Conservation (phyloP, 176 grass and related monocot species). For the Poa annua region DNA sequence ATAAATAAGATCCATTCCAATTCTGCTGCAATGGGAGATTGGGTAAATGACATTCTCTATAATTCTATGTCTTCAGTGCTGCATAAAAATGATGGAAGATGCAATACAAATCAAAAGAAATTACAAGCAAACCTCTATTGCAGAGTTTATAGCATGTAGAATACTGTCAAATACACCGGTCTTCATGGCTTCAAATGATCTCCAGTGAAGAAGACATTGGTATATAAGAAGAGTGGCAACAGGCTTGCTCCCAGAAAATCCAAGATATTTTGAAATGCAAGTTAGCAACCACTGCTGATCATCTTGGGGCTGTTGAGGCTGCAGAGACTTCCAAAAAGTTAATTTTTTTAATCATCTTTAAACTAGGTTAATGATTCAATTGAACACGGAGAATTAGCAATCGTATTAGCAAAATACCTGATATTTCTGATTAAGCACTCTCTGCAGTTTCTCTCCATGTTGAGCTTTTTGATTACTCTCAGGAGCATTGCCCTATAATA, state of each 20-base stretch:
- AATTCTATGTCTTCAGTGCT: constrained; percentile 22
- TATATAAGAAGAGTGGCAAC: constrained; percentile 77
- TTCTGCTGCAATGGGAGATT: constrained; percentile 3
- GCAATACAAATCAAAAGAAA: constrained; percentile 32
- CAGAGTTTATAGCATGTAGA: constrained; percentile 68
- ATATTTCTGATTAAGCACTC: constrained; percentile 67
- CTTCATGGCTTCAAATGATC: constrained; percentile 87
- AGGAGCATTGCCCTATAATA: constrained; percentile 47
- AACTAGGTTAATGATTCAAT: constrained; percentile 27
- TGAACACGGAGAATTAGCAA: constrained; percentile 26
- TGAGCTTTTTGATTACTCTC: constrained; percentile 56
- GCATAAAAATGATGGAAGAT: constrained; percentile 28
- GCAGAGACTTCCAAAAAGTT: constrained; percentile 39
- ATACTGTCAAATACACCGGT: constrained; percentile 63
- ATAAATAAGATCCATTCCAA: background rate
- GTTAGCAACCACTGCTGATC: constrained; percentile 66
- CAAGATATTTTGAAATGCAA: constrained; percentile 68
- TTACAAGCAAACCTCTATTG: constrained; percentile 57
- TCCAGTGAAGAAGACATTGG: constrained; percentile 69
- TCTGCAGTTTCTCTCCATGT: constrained; percentile 73
- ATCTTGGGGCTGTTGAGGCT: constrained; percentile 50
- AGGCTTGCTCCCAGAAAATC: constrained; percentile 67
- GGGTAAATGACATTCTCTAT: constrained; percentile 18
- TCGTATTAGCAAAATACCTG: constrained; percentile 56
- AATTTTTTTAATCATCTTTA: constrained; percentile 22